These are phyloP conservation scores for Xerocomus nothofagi DNA, from an alignment of 1,284 basidiomycete genomes.

Conservation along the genomic window DNA sequence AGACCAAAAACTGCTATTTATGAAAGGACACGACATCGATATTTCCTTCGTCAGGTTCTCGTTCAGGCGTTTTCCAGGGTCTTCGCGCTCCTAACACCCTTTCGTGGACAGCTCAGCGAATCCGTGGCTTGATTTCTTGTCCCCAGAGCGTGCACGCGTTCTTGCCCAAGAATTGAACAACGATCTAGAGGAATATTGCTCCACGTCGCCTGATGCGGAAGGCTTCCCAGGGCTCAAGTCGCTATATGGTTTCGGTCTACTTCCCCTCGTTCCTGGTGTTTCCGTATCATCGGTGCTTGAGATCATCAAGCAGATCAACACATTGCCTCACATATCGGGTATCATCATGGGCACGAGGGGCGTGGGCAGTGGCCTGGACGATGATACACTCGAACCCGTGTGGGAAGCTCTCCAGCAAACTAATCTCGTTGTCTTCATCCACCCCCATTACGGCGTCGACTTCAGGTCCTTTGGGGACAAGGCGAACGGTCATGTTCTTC, in stretches of 20 bases:
- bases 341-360: constrained; percentile 82
- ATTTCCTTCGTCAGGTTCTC: constrained; percentile 55
- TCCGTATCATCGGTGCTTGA: constrained; percentile 55
- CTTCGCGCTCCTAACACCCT: constrained; percentile 11
- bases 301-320: constrained; percentile 63
- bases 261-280: constrained; percentile 74
- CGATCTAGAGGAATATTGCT: constrained; percentile 78
- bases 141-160: constrained; percentile 61
- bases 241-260: constrained; percentile 80
- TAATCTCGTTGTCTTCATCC: constrained; percentile 74
- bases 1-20: constrained; percentile 65
- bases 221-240: constrained; percentile 48
- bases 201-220: constrained; percentile 49
- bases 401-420: constrained; percentile 72
- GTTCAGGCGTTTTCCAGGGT: not conserved
- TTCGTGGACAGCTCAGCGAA: constrained; percentile 63
- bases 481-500: constrained; percentile 83
- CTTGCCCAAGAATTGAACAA: constrained; percentile 71
- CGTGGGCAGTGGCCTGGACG: constrained; percentile 77
- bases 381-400: constrained; percentile 70
- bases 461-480: constrained; percentile 66
- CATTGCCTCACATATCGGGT: constrained; percentile 68
- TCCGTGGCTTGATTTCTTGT: constrained; percentile 85
- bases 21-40: constrained; percentile 62
- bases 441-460: constrained; percentile 81